These are phyloP conservation scores for Mortierella claussenii DNA, from an alignment of 192 early-diverging fungal genomes.

Conservation along the genomic window DNA sequence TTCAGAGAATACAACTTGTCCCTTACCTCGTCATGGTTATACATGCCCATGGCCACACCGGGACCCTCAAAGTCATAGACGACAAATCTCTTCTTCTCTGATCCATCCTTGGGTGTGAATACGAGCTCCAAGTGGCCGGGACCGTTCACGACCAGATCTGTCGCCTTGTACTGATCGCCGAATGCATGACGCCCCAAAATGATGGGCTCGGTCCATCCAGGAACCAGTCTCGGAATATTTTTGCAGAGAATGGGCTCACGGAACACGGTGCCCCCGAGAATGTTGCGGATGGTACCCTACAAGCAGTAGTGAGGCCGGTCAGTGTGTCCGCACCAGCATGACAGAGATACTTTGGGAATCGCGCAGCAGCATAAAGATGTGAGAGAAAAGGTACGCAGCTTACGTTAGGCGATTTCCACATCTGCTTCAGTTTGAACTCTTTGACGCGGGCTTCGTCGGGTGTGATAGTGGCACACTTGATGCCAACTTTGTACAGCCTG, in stretches of 20 bases:
- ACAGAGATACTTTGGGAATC: background rate
- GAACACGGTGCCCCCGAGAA: conserved; percentile 97
- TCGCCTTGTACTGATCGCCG: conserved; percentile 97
- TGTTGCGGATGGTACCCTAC: conserved; percentile 90
- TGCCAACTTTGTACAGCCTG: conserved; percentile 96
- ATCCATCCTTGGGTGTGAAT: conserved; percentile 88
- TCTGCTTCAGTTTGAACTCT: conserved; percentile 96
- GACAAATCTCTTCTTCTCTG: conserved; percentile 67
- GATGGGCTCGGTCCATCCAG: conserved; percentile 95
- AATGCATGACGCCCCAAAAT: conserved; percentile 96
- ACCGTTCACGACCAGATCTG: conserved; percentile 90
- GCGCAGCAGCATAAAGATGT: background rate
- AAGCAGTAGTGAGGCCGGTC: background rate
- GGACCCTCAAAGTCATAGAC: conserved; percentile 89
- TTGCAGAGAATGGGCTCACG: conserved; percentile 96
- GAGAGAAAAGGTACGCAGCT: conserved; percentile 32
- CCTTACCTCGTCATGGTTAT: conserved; percentile 82
- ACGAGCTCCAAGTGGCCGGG: conserved; percentile 92
- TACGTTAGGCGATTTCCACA: conserved; percentile 98
- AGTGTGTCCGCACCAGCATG: too few relatives aligned
- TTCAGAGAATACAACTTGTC: background rate
- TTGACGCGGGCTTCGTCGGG: conserved; percentile 94
- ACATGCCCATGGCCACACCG: conserved; percentile 97
- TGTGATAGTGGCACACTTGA: conserved; percentile 99
- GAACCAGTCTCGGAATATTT: conserved; percentile 91